Conservation (phyloP, 1,139 yeast genomes). For the Candida freyschussii region DNA sequence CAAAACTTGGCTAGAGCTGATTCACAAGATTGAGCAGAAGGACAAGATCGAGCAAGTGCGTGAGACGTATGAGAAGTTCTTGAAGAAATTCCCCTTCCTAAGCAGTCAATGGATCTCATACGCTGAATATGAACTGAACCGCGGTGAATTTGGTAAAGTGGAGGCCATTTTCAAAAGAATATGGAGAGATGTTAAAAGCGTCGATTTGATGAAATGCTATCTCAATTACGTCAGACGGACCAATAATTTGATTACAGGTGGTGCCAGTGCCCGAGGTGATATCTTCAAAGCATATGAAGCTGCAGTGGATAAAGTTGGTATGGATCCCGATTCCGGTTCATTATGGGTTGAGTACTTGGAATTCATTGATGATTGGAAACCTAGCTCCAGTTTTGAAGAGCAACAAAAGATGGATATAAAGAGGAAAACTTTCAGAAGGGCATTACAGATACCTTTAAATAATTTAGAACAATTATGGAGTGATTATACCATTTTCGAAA, state of each 20-base stretch:
- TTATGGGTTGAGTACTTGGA: conserved; percentile 82
- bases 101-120: conserved; percentile 72
- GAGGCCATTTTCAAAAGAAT: conserved; percentile 62
- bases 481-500: conserved; percentile 79
- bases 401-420: conserved; percentile 77
- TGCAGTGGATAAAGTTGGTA: conserved; percentile 73
- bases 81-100: conserved; percentile 57
- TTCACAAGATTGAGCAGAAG: conserved; percentile 48
- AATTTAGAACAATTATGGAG: conserved; percentile 79
- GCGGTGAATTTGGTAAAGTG: conserved; percentile 65
- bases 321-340: conserved; percentile 66
- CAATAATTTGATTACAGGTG: conserved; percentile 77
- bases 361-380: conserved; percentile 77
- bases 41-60: conserved; percentile 64
- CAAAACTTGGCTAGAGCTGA: conserved; percentile 51
- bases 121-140: conserved; percentile 60
- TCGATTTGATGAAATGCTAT: conserved; percentile 69
- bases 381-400: conserved; percentile 79
- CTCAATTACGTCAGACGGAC: conserved; percentile 75
- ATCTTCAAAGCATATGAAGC: conserved; percentile 82
- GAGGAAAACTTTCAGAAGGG: conserved; percentile 67
- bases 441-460: conserved; percentile 66
- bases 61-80: conserved; percentile 53
- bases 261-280: conserved; percentile 73
- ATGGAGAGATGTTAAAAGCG: conserved; percentile 53